A percentile compares a stretch with the other conserved stretches of the same genome.
Conservation (phyloP, 2,329 filamentous ascomycete species). For the Arthrobotrys megalospora region DNA sequence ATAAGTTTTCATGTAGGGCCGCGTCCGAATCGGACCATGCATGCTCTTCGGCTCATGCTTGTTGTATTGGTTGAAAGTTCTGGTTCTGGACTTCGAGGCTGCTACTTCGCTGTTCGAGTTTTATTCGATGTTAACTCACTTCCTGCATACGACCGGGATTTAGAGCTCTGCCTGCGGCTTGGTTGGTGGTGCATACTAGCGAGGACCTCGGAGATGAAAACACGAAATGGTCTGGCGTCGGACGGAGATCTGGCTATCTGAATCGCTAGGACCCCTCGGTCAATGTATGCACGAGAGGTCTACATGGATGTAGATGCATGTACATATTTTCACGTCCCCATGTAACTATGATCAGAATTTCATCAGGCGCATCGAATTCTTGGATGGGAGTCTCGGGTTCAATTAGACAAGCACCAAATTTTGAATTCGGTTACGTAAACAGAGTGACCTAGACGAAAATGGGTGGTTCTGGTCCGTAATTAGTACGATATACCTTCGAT, state of each 20-base stretch:
- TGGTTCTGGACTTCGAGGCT: not conserved
- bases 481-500: not conserved
- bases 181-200: not conserved
- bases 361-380: too few species aligned
- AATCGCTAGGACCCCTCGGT: too few species aligned
- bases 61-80: not conserved
- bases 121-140: not conserved
- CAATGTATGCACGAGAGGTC: too few species aligned
- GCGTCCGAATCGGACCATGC: constrained; percentile 2
- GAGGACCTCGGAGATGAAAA: not conserved
- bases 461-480: not conserved
- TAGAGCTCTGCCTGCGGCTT: not conserved
- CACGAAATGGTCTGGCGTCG: constrained; percentile 1
- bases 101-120: constrained; percentile 1
- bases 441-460: too few species aligned
- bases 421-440: too few species aligned
- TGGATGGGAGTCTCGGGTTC: too few species aligned
- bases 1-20: not conserved
- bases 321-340: not conserved
- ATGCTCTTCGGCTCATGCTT: not conserved
- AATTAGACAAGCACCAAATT: too few species aligned
- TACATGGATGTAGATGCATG: not conserved
- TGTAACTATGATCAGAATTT: not conserved
- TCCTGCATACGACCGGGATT: not conserved
- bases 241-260: not conserved